Conservation (phyloP, 257 asterid genomes). For the Penstemon eatonii region DNA sequence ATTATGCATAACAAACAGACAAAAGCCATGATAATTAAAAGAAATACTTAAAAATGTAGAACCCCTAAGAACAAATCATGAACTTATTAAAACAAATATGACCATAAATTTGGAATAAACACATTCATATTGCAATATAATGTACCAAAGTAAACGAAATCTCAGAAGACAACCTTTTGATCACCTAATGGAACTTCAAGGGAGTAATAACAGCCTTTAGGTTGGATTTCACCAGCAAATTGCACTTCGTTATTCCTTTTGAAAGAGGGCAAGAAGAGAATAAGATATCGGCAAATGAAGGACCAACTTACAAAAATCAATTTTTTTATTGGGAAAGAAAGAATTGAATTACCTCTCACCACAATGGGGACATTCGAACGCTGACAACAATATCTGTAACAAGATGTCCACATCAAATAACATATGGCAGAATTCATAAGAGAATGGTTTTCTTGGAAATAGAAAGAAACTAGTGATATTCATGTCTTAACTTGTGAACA, state of each 20-base stretch:
- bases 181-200: constrained; percentile 69
- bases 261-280: constrained; percentile 17
- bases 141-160: background rate
- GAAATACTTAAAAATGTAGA: background rate
- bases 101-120: too few species aligned
- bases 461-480: background rate
- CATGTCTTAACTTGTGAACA: too few species aligned
- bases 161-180: constrained; percentile 62
- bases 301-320: background rate
- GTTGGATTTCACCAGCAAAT: constrained; percentile 95
- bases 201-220: constrained; percentile 70
- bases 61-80: background rate
- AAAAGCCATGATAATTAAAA: background rate
- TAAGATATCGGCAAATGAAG: constrained; percentile 21
- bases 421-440: background rate
- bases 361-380: constrained; percentile 96
- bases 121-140: background rate
- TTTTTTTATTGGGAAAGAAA: constrained; percentile 14
- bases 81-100: background rate
- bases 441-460: background rate
- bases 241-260: constrained; percentile 92
- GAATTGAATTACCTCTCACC: constrained; percentile 69
- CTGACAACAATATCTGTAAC: constrained; percentile 81
- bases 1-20: background rate
- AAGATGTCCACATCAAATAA: constrained; percentile 3